Base-by-base conservation (phyloP, 2,329 filamentous ascomycete species). In the Immersiporthe knoxdaviesiana region DNA sequence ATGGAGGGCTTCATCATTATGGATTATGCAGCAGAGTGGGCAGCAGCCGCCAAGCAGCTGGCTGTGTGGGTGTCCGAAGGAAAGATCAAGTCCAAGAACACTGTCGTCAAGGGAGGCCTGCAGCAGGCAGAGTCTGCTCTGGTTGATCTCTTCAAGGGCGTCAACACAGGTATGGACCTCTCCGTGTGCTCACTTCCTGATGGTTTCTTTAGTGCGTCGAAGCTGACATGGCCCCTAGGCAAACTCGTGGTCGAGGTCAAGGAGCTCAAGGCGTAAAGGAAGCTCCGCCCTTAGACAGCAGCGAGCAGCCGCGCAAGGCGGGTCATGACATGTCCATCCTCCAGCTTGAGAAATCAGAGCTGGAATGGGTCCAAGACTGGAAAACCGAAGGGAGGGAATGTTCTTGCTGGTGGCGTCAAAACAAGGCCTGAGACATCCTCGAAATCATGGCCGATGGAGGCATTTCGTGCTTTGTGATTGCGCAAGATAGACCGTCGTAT, bases 1-100 rank as follows among this genome's bases (percentile, higher is more conserved):
- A 88, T 92, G 83, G 84, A 91, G 79, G 90, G 90, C 0, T 94
- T 94, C 79, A 90, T 94, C 71, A 86, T 93, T 63, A 87, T 92
- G 67, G 92, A 94, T 77, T 92, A 85, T 75, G 79, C 78, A 5
- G 80, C 85, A 65, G 83, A 90, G 74, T 91, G 86, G 76, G 75
- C 83, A 0, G 77, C 80, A 56, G 92, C 90, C 0, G 79, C 85
- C 73, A 81, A 85, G 75, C 84, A 93, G 74, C 80, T 94, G 18
- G 84, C 84, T 1, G 78, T 86, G 72, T 94, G 91, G 91, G 76
- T 93, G n/a, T 81, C 82, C 1, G 88, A 92, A 76, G 92, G 92
- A 63, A 92, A 90, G 80, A 78, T 94, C 72, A 88, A 92, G 84
- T 81, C 88, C 68, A 89, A 90, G 77, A 90, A 93, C 79, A 90